Percentiles rank a stretch among this genome's conserved stretches.
These are phyloP conservation scores for Plenodomus lindquistii DNA, from an alignment of 2,329 filamentous ascomycete genomes.

Conservation along the genomic window DNA sequence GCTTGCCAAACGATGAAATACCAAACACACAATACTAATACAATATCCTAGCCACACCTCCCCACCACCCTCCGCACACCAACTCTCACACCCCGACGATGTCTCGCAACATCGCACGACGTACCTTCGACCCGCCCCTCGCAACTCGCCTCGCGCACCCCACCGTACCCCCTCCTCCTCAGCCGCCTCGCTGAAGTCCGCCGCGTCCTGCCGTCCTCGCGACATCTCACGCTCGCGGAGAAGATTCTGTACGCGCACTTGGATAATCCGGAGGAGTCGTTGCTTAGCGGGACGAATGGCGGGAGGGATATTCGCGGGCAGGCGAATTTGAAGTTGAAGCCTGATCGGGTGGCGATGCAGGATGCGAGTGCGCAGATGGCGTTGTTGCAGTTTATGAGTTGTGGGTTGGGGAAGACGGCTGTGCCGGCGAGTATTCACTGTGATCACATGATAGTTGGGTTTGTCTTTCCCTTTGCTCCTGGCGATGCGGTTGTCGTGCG, in stretches of 20 bases:
- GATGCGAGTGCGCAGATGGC: slow-evolving; percentile 99
- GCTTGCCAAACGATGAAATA: too few relatives aligned
- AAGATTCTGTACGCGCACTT: slow-evolving; percentile 98
- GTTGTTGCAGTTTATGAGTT: slow-evolving; percentile 97
- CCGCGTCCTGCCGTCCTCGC: slow-evolving; percentile 67
- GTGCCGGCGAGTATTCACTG: slow-evolving; percentile 98
- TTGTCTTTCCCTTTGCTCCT: neutral
- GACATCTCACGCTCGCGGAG: slow-evolving; percentile 82
- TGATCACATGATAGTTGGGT: slow-evolving; percentile 89
- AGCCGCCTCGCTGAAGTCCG: slow-evolving; percentile 75
- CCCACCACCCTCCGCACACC: slow-evolving; percentile 22
- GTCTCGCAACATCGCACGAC: slow-evolving; percentile 39
- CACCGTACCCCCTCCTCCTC: slow-evolving; percentile 82
- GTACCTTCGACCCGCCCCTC: slow-evolving; percentile 30
- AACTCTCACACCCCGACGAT: slow-evolving; percentile 22
- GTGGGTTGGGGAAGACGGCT: slow-evolving; percentile 82
- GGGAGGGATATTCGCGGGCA: slow-evolving; percentile 81
- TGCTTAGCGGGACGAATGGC: slow-evolving; percentile 81
- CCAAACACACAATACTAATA: neutral
- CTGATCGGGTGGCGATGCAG: slow-evolving; percentile 98
- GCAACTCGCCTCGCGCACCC: slow-evolving; percentile 61
- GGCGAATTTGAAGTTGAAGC: slow-evolving; percentile 95
- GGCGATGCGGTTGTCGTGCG: neutral
- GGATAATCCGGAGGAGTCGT: slow-evolving; percentile 83
- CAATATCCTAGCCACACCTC: slow-evolving; percentile 26